Evolutionary conservation across 176 grass and related monocot genomes (phyloP).

Genomic region (Bothriochloa decipiens): DNA sequence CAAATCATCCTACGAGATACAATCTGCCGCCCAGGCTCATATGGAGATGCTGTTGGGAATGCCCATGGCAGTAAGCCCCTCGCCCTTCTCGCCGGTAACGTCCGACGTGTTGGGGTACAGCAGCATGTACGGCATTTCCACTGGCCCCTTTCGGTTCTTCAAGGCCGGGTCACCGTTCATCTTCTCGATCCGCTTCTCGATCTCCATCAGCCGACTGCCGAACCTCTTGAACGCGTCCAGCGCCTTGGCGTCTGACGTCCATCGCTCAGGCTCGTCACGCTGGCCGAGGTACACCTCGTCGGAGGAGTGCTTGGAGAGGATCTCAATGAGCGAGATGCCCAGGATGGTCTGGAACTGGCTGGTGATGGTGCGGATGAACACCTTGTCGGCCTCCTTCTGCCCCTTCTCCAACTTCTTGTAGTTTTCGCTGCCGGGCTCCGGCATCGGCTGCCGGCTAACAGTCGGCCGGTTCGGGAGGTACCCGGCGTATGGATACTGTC

Average conservation of each 20-base stretch:
- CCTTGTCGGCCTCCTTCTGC: constrained; percentile 53
- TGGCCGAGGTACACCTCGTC: constrained; percentile 88
- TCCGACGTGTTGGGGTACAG: constrained; percentile 86
- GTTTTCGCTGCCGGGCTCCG: constrained; percentile 31
- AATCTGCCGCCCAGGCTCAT: constrained; percentile 16
- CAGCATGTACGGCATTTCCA: constrained; percentile 70
- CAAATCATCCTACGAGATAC: neutral
- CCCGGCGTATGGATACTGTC: constrained; percentile 76
- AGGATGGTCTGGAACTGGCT: constrained; percentile 72
- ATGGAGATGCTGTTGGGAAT: constrained; percentile 88
- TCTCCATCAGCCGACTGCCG: constrained; percentile 41
- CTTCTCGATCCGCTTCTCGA: constrained; percentile 52
- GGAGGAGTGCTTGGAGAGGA: constrained; percentile 71
- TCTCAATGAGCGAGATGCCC: constrained; percentile 75
- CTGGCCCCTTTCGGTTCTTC: constrained; percentile 72
- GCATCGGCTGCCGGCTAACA: constrained; percentile 63
- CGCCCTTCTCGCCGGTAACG: constrained; percentile 32
- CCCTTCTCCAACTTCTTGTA: constrained; percentile 47
- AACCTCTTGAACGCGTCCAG: constrained; percentile 60
- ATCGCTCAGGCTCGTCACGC: constrained; percentile 64
- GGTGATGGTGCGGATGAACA: constrained; percentile 71
- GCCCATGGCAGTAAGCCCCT: constrained; percentile 61
- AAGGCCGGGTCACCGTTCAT: constrained; percentile 50
- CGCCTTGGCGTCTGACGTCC: constrained; percentile 68
- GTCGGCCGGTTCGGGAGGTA: constrained; percentile 83